Conservation (phyloP, 2,329 filamentous ascomycete genomes). For the Drechmeria coniospora region DNA sequence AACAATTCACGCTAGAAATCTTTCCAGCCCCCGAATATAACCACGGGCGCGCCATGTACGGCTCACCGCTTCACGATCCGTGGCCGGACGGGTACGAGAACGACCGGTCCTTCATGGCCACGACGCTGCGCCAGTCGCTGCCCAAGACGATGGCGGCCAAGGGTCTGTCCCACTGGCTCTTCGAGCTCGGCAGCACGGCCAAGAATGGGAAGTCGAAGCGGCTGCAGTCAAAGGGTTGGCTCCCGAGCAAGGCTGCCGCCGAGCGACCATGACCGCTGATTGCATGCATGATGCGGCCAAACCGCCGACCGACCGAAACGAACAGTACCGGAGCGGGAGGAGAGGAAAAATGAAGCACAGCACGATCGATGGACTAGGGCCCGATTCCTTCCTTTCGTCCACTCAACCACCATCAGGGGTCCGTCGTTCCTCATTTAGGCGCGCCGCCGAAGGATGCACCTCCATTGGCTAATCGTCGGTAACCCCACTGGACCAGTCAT, state of each 20-base stretch:
- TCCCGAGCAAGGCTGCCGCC: constrained; percentile 10
- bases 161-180: constrained; percentile 28
- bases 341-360: no score
- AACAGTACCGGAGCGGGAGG: no score
- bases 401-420: no score
- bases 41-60: constrained; percentile 21
- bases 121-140: constrained; percentile 21
- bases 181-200: constrained; percentile 9
- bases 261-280: background rate
- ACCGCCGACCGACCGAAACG: constrained; percentile 3
- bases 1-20: constrained; percentile 27
- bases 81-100: constrained; percentile 23
- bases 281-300: background rate
- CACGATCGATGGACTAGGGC: no score
- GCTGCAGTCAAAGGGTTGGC: constrained; percentile 9
- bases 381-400: no score
- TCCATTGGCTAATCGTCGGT: no score
- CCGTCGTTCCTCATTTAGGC: no score
- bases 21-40: constrained; percentile 21
- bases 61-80: constrained; percentile 21
- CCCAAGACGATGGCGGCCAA: constrained; percentile 20
- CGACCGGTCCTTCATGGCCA: constrained; percentile 19
- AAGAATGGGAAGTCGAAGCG: constrained; percentile 6
- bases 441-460: no score
- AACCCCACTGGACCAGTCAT: no score